Evolutionary conservation across 2,329 filamentous ascomycete species (phyloP), one percentile per base, ranked within the genome.

Genomic region (Plenodomus biglobosus): DNA sequence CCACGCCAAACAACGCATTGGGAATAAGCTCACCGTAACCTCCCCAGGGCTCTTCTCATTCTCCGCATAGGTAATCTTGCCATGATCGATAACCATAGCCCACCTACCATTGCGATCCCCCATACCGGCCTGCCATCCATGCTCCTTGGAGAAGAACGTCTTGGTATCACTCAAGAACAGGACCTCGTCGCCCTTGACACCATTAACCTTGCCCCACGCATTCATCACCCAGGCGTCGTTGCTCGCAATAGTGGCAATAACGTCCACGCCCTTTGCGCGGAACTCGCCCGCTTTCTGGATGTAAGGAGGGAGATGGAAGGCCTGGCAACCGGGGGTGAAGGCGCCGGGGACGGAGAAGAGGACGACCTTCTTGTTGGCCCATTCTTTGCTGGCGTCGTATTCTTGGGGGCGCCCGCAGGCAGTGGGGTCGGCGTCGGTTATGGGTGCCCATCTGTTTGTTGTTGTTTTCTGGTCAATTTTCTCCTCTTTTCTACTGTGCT

Each of bases 181-280:
- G 63, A 87, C 83, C 64, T 82, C 80, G 61, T 92, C 86, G 56
- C 85, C 84, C 68, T 82, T 85, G 68, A 92, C 79, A 44, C 80
- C 80, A 76, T 95, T 92, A 68, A 90, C 90, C 82, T 95, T 95
- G 75, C 85, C 87, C 89, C 89, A 94, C 45, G 88, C 90, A 64
- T 84, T 86, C 88, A 92, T 92, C 73, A 95, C 90, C 70, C 80
- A 95, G 56, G 85, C 78, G 75, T 95, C 91, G 75, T 95, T 95
- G 78, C 78, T 86, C 51, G 90, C 88, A 66, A 95, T 86, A 68
- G 94, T 84, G 59, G 90, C 82, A 65, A 95, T 83, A 55, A 87
- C 74, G 74, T 95, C 90, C 59, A 95, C 87, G 64, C 88, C 90
- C 81, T 92, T 92, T 68, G 86, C 78, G 44, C 82, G 77, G 60